Percentiles rank a stretch among this genome's conserved stretches.
Conservation (phyloP, 306 rosid genomes). For the Morella rubra region DNA sequence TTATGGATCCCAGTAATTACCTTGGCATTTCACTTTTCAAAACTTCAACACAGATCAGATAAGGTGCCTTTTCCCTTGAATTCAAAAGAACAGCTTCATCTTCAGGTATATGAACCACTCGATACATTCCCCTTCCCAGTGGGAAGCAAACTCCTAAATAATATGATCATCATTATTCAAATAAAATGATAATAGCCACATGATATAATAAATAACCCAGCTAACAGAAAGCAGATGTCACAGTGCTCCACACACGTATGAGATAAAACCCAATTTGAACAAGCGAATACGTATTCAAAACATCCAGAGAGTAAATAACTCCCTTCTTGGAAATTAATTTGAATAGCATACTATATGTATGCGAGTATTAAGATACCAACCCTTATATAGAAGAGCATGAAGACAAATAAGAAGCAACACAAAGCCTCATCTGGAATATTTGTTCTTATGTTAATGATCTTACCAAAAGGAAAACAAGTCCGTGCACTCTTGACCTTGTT, state of each 20-base stretch:
- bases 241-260: background rate
- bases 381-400: slow-evolving; percentile 4
- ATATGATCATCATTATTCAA: slow-evolving; percentile 33
- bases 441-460: background rate
- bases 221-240: background rate
- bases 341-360: background rate
- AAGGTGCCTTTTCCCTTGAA: slow-evolving; percentile 99
- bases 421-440: slow-evolving; percentile 1
- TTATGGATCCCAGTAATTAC: slow-evolving; percentile 42
- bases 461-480: background rate
- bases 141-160: slow-evolving; percentile 88
- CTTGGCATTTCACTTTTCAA: slow-evolving; percentile 84
- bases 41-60: slow-evolving; percentile 84
- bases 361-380: background rate
- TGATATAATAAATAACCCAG: slow-evolving; percentile 8
- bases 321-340: background rate
- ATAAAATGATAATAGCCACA: slow-evolving; percentile 10
- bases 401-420: background rate
- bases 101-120: slow-evolving; percentile 91
- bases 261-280: background rate
- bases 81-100: slow-evolving; percentile 98
- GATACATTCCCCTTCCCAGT: slow-evolving; percentile 93
- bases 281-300: background rate
- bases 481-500: background rate
- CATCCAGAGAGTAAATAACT: background rate